Evolutionary conservation across 2,329 filamentous ascomycete species (phyloP).

Genomic region (Mycosphaerella sp.): DNA sequence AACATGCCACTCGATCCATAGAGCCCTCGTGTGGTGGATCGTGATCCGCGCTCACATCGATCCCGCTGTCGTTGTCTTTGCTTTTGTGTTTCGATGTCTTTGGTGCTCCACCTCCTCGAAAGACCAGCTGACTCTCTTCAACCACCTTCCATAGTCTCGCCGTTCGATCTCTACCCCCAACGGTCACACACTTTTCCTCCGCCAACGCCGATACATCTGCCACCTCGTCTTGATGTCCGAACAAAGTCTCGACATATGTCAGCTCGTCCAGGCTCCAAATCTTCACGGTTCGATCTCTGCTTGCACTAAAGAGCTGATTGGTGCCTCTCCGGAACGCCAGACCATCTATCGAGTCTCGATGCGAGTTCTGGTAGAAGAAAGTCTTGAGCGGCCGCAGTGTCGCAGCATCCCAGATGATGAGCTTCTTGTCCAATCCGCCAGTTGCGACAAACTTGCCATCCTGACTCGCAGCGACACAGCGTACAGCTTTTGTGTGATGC

Average conservation of each 20-base stretch:
- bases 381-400: slow-evolving; percentile 72
- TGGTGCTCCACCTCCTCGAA: slow-evolving; percentile 66
- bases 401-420: slow-evolving; percentile 83
- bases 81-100: slow-evolving; percentile 44
- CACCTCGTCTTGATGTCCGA: slow-evolving; percentile 90
- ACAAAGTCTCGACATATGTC: slow-evolving; percentile 91
- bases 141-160: slow-evolving; percentile 93
- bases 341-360: slow-evolving; percentile 79
- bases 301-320: slow-evolving; percentile 88
- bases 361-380: slow-evolving; percentile 87
- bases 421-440: slow-evolving; percentile 72
- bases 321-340: slow-evolving; percentile 67
- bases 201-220: slow-evolving; percentile 75
- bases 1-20: slow-evolving; percentile 84
- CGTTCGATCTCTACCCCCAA: slow-evolving; percentile 84
- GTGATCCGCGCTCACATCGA: slow-evolving; percentile 33
- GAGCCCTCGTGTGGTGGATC: slow-evolving; percentile 64
- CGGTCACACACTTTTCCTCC: slow-evolving; percentile 82
- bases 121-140: slow-evolving; percentile 92
- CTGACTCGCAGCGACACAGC: slow-evolving; percentile 77
- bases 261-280: slow-evolving; percentile 89
- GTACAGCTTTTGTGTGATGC: slow-evolving; percentile 68
- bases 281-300: slow-evolving; percentile 88
- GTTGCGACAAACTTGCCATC: slow-evolving; percentile 90
- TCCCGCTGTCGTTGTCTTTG: slow-evolving; percentile 33